Conservation (phyloP, 129 eudicot genomes). For the Oenanthe sinensis region DNA sequence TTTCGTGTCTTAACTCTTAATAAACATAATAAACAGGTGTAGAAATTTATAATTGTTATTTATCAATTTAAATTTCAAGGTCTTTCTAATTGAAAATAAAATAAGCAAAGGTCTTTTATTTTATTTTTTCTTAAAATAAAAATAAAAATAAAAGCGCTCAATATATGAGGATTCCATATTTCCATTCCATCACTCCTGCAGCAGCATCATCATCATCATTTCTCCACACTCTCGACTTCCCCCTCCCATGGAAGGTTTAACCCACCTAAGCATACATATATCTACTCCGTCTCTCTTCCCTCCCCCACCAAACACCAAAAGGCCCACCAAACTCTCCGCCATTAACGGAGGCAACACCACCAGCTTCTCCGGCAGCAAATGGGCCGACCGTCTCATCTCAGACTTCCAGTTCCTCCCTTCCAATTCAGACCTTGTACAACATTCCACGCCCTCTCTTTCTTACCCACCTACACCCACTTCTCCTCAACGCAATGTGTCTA, state of each 20-base stretch:
- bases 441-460: slow-evolving; percentile 26
- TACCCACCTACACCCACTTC: slow-evolving; percentile 45
- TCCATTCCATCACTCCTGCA: too few species aligned
- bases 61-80: too few species aligned
- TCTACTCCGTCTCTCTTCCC: slow-evolving; percentile 32
- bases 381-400: slow-evolving; percentile 92
- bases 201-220: too few species aligned
- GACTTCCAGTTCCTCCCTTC: slow-evolving; percentile 90
- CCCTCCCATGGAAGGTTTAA: slow-evolving; percentile 38
- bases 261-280: slow-evolving; percentile 37
- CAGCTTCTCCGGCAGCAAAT: slow-evolving; percentile 66
- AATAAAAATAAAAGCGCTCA: too few species aligned
- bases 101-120: too few species aligned
- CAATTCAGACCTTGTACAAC: slow-evolving; percentile 17
- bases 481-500: slow-evolving; percentile 61
- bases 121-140: too few species aligned
- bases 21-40: too few species aligned
- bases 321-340: slow-evolving; percentile 34
- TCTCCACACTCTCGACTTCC: neutral
- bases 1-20: too few species aligned
- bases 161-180: too few species aligned
- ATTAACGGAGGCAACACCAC: slow-evolving; percentile 28
- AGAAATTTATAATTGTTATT: too few species aligned
- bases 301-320: slow-evolving; percentile 28
- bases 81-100: too few species aligned